Evolutionary conservation across 2,329 filamentous ascomycete species (phyloP).

Genomic region (Fusarium austroafricanum): DNA sequence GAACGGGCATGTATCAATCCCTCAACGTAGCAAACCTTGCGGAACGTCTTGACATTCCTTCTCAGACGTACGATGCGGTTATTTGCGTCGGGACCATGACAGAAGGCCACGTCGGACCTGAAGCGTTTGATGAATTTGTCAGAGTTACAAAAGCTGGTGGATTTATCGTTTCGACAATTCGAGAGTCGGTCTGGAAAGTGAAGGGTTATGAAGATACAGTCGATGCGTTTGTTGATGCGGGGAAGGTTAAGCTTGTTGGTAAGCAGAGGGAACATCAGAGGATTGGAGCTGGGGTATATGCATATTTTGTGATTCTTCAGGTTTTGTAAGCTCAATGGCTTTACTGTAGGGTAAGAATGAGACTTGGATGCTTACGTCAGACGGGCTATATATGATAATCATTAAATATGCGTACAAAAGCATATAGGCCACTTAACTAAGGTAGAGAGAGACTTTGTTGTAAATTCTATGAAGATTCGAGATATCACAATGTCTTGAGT

Average conservation of each 20-base stretch:
- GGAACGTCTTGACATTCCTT: slow-evolving; percentile 50
- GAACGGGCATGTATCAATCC: slow-evolving; percentile 56
- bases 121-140: slow-evolving; percentile 58
- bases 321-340: not conserved
- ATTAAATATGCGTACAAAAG: too few species aligned
- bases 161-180: slow-evolving; percentile 59
- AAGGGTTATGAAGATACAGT: slow-evolving; percentile 58
- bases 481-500: too few species aligned
- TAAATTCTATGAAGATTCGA: too few species aligned
- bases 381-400: not conserved
- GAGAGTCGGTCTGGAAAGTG: slow-evolving; percentile 59
- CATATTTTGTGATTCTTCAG: slow-evolving; percentile 21
- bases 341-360: not conserved
- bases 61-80: slow-evolving; percentile 58
- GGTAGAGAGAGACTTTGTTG: too few species aligned
- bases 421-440: too few species aligned
- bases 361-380: slow-evolving; percentile 5
- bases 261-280: not conserved
- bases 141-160: slow-evolving; percentile 57
- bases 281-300: slow-evolving; percentile 21
- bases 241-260: slow-evolving; percentile 2
- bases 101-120: slow-evolving; percentile 61
- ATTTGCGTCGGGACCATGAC: slow-evolving; percentile 65
- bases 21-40: slow-evolving; percentile 58
- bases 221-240: slow-evolving; percentile 35